Percentiles rank a stretch among this genome's conserved stretches.
phyloP scores from a whole-genome alignment of 2,329 filamentous ascomycete species.

The Cadophora luteo-olivacea region DNA sequence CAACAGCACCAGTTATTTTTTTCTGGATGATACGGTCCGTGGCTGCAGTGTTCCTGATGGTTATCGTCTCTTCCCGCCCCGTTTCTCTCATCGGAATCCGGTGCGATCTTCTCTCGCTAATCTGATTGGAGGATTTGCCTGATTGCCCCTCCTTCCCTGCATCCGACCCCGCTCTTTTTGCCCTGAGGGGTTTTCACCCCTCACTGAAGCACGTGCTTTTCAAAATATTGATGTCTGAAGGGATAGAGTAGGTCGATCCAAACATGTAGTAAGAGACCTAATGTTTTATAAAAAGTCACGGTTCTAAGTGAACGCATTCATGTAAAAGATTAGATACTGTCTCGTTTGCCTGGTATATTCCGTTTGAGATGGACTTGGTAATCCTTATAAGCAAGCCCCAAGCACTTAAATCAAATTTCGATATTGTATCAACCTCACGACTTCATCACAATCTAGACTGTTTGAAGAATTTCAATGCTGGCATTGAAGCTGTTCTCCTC shows the following conservation, averaged over 20 bases:
- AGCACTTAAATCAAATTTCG: background rate
- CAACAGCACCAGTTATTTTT: background rate
- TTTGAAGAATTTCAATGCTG: no score
- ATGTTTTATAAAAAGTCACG: no score
- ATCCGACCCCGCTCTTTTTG: background rate
- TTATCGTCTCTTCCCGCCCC: background rate
- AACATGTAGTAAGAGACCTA: no score
- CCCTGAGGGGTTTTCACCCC: background rate
- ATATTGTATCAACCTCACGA: background rate
- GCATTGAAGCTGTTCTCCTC: background rate
- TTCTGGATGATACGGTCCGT: background rate
- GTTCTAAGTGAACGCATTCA: no score
- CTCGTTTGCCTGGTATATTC: no score
- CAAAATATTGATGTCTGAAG: no score
- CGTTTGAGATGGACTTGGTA: background rate
- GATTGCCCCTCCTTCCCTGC: background rate
- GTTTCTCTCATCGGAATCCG: background rate
- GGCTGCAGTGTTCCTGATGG: background rate
- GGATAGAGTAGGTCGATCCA: no score
- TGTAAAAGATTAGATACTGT: no score
- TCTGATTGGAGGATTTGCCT: background rate
- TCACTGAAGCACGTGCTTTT: background rate
- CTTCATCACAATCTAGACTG: no score
- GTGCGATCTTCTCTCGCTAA: background rate
- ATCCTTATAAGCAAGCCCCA: background rate